Base-by-base conservation (phyloP, 805 yeast species). In the Kodamaea kakaduensis region DNA sequence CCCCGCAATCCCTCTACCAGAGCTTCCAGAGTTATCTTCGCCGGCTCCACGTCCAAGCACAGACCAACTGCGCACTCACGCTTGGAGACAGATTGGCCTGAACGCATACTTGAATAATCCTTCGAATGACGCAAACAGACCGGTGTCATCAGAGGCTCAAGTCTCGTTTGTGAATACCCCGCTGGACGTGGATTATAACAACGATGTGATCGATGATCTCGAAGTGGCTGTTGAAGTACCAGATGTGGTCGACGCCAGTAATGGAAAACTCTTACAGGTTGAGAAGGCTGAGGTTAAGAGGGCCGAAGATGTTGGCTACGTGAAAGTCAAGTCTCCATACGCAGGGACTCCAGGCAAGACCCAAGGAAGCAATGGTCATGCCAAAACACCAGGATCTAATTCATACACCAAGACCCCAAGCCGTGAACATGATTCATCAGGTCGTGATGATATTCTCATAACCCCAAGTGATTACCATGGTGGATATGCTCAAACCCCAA, bases 1-100 rank as follows among this genome's bases (percentile, higher is more conserved):
- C 9, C 37, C 37, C 4, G 21, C 37, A 4, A 27, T 34, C 17
- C 37, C 32, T 2, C 13, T 27, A 17, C 37, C 37, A 14, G 25
- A 22, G 7, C 27, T 33, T 9, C 36, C 36, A 10, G 16, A 16
- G 15, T 24, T 32, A 19, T 14, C 35, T 17, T 28, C 39, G 17
- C 31, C 35, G 16, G 34, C 27, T 16, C 30, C 25, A 16, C 20
- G 7, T 18, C 19, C 17, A 18, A 8, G 17, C 19, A 16, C 17
- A 10, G 15, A n/a, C 5, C 17, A 32, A 7, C 16, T 17, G 17
- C n/a, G 24, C 8, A 18, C 14, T 3, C 24, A 17, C 8, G 10
- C 25, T 6, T 8, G 17, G n/a, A 22, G 17, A 6, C 8, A 9
- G 10, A 24, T 14, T 8, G 20, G 27, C 14, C 9, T 20, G 9